Percentiles rank a stretch among this genome's conserved stretches.
Conservation (phyloP, 1,139 yeast genomes). For the Kurtzmaniella quercitrusa region DNA sequence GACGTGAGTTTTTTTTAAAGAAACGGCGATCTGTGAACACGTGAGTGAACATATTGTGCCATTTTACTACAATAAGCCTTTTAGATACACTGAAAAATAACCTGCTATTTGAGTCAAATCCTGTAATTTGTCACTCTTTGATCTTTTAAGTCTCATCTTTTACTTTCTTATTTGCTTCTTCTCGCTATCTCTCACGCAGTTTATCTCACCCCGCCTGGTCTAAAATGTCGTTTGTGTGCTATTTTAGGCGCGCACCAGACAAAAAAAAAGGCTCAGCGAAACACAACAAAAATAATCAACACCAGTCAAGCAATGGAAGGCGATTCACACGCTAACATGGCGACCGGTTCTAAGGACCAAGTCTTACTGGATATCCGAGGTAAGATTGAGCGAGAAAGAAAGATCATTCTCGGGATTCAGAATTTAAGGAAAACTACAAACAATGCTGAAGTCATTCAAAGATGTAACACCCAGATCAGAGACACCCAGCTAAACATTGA, state of each 20-base stretch:
- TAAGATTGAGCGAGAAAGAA: slow-evolving; percentile 84
- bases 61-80: no score
- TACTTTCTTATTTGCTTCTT: neutral
- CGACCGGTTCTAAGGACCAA: slow-evolving; percentile 18
- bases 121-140: no score
- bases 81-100: no score
- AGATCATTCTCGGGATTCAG: slow-evolving; percentile 84
- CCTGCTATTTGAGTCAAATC: no score
- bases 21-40: no score
- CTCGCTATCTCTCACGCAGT: no score
- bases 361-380: slow-evolving; percentile 62
- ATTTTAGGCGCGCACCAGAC: neutral
- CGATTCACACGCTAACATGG: slow-evolving; percentile 3
- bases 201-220: no score
- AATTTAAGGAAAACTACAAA: slow-evolving; percentile 72
- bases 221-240: neutral
- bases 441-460: slow-evolving; percentile 80
- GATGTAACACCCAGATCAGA: slow-evolving; percentile 84
- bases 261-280: neutral
- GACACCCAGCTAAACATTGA: slow-evolving; percentile 91
- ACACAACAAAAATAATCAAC: neutral
- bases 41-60: no score
- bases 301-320: neutral
- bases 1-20: no score
- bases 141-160: neutral